Conservation (phyloP, 2,329 filamentous ascomycete genomes). For the Ceratocystis ficicola region DNA sequence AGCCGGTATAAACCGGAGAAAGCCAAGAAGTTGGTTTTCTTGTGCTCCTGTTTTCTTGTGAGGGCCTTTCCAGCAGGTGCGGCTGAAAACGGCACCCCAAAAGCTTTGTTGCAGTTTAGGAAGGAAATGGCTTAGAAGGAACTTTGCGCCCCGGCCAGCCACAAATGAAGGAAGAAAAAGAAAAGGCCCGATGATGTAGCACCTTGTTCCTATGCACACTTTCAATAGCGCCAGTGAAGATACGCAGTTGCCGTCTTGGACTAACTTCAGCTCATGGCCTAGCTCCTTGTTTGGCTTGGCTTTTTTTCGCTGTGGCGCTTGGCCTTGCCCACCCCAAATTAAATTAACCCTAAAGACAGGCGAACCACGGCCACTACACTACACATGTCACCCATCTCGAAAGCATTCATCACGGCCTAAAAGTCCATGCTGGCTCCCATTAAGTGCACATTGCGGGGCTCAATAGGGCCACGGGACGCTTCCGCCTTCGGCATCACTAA, state of each 20-base stretch:
- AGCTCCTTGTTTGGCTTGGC: background rate
- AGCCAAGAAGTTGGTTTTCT: background rate
- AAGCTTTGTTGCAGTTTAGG: background rate
- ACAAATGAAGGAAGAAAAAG: background rate
- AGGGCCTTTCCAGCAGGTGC: background rate
- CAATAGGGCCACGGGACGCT: too few relatives aligned
- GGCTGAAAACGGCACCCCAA: conserved; percentile 17
- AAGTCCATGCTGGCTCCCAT: too few relatives aligned
- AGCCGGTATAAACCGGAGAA: conserved; percentile 16
- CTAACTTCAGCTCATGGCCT: too few relatives aligned
- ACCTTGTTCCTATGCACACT: background rate
- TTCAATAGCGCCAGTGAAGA: background rate
- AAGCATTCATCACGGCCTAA: too few relatives aligned
- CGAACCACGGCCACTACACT: too few relatives aligned
- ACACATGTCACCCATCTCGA: too few relatives aligned
- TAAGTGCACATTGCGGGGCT: too few relatives aligned
- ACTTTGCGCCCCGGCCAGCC: background rate
- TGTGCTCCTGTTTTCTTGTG: too few relatives aligned
- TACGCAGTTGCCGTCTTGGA: background rate
- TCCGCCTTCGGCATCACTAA: too few relatives aligned
- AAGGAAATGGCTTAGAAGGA: background rate
- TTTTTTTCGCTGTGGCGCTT: background rate
- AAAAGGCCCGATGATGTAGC: conserved; percentile 13
- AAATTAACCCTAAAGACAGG: too few relatives aligned
- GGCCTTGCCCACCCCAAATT: background rate